These are phyloP conservation scores for Pseudognaphalium luteoalbum DNA, from an alignment of 129 eudicot species.

Conservation along the genomic window DNA sequence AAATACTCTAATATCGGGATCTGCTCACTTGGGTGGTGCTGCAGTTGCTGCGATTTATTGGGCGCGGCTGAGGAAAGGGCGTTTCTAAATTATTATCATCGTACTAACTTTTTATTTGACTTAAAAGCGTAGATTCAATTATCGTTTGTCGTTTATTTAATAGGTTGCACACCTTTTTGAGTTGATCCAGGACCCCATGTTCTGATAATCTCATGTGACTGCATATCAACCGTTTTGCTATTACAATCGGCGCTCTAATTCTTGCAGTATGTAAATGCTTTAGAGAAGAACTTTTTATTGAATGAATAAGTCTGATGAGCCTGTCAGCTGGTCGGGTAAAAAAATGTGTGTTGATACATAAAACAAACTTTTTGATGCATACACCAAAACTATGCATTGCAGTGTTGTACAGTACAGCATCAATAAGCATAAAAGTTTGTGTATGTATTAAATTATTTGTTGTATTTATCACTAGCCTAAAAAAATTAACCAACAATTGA, in stretches of 20 bases:
- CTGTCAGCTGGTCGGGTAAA: background rate
- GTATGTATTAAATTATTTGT: too few species aligned
- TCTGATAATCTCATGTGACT: background rate
- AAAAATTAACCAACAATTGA: background rate
- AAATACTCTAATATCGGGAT: constrained; percentile 63
- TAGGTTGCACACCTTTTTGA: background rate
- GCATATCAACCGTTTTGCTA: background rate
- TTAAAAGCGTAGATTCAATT: background rate
- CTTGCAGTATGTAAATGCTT: background rate
- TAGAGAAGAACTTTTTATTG: background rate
- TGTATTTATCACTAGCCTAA: too few species aligned
- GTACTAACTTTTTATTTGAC: background rate
- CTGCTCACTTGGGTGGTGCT: constrained; percentile 94
- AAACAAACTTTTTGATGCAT: too few species aligned
- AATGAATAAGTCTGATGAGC: background rate
- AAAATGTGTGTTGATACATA: too few species aligned
- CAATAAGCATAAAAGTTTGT: too few species aligned
- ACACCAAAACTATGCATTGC: too few species aligned
- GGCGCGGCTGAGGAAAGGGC: constrained; percentile 49
- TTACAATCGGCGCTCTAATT: background rate
- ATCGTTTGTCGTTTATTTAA: background rate
- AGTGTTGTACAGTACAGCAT: too few species aligned
- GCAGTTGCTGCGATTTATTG: constrained; percentile 76
- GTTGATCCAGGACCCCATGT: background rate
- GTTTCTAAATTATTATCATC: constrained; percentile 31